Evolutionary conservation across 176 grass and related monocot species (phyloP).

Genomic region (Phoenix roebelenii): DNA sequence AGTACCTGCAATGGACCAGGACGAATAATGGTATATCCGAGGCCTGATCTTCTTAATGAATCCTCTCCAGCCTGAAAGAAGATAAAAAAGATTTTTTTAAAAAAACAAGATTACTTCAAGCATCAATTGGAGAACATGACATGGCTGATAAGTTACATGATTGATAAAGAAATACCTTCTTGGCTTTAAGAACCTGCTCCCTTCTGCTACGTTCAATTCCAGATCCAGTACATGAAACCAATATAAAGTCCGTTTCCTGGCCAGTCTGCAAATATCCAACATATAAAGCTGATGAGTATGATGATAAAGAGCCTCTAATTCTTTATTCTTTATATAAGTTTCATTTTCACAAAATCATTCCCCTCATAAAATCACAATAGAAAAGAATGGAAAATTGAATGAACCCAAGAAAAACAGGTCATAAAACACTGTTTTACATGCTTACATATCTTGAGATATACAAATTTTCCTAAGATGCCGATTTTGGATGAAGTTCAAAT

Average conservation of each 20-base stretch:
- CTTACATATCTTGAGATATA: too few relatives aligned
- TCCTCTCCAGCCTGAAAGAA: slow-evolving; percentile 76
- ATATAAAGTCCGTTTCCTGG: slow-evolving; percentile 87
- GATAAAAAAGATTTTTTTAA: neutral
- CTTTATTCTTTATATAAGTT: too few relatives aligned
- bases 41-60: slow-evolving; percentile 83
- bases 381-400: too few relatives aligned
- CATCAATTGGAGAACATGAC: slow-evolving; percentile 12
- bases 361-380: too few relatives aligned
- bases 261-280: slow-evolving; percentile 44
- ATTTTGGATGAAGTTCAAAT: too few relatives aligned
- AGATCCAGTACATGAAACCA: slow-evolving; percentile 90
- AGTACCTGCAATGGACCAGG: slow-evolving; percentile 78
- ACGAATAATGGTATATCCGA: slow-evolving; percentile 94
- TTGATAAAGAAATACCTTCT: slow-evolving; percentile 52
- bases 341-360: too few relatives aligned
- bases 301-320: too few relatives aligned
- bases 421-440: too few relatives aligned
- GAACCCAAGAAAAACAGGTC: too few relatives aligned
- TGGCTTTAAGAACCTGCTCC: slow-evolving; percentile 96
- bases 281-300: neutral
- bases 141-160: neutral
- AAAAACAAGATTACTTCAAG: neutral
- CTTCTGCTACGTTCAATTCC: slow-evolving; percentile 80
- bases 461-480: too few relatives aligned